Evolutionary conservation across 805 yeast genomes (phyloP), one percentile per base, ranked within the genome.

Genomic region (Saccharomycopsis fibuligera): DNA sequence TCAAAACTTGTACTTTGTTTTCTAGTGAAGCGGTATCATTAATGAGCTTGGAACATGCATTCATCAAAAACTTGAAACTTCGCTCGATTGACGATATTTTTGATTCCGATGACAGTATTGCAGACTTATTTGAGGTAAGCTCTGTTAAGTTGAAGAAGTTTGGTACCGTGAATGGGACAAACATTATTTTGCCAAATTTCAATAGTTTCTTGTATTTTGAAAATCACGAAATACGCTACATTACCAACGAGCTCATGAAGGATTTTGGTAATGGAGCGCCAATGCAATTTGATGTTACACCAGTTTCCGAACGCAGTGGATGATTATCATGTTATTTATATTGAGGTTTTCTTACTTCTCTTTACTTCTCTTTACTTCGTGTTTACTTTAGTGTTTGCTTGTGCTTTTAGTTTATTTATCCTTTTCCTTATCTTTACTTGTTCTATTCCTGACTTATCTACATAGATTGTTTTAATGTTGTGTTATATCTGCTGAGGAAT

Each of bases 131-230:
- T 25, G 47, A 45, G n/a, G 21, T 44, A 6, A 31, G 21, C 17
- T 36, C 27, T 24, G 44, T 47, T 19, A 52, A 52, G 31, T 31
- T 52, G n/a, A 52, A 49, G 33, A 38, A 40, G 16, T 52, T 49
- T 33, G 45, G 47, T n/a, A 46, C 48, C 14, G 33, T 39, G 1
- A 42, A 46, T 21, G 53, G 53, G 4, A 27, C 23, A 19, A 44
- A 40, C 17, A 31, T 52, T 12, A 30, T 49, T 4, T 41, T 52
- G 24, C 55, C 55, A 1, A 52, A 46, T 24, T 52, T 52, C 43
- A 49, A 47, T 24, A 49, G 53, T 25, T 50, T 52, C 40, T 39
- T 52, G 17, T 44, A 49, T 29, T 48, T 52, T 23, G 47, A 43
- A 14, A 29, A 24, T 36, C 19, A 41, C 19, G 55, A 52, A 31